Conservation (phyloP, 179 eudicot genomes). For the Patellifolia procumbens region DNA sequence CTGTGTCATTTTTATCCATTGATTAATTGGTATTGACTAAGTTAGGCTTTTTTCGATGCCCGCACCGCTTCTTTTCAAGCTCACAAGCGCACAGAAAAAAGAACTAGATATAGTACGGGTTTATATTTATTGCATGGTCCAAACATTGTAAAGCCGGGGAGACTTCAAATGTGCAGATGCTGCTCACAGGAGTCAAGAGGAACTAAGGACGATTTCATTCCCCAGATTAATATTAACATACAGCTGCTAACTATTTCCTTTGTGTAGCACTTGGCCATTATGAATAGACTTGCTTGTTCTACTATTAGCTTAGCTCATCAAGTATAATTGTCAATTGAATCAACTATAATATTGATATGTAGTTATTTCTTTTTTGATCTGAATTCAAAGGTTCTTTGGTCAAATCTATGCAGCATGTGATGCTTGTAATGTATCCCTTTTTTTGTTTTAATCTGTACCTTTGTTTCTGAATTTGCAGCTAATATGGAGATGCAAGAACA, state of each 20-base stretch:
- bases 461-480: constrained; percentile 36
- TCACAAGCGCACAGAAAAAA: no score
- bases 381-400: neutral
- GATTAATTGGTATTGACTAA: no score
- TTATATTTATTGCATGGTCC: no score
- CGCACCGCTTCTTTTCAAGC: no score
- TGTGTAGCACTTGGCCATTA: neutral
- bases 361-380: neutral
- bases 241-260: neutral
- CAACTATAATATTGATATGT: neutral
- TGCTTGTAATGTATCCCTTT: neutral
- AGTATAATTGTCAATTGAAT: neutral
- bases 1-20: no score
- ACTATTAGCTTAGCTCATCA: neutral
- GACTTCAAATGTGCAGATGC: neutral
- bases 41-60: no score
- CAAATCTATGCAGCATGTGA: neutral
- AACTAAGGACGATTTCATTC: neutral
- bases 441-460: neutral
- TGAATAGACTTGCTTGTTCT: neutral
- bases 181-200: neutral
- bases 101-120: no score
- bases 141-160: neutral
- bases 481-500: constrained; percentile 74
- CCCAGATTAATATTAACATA: neutral